Evolutionary conservation across 2,329 filamentous ascomycete genomes (phyloP), one percentile per base, ranked within the genome.

Genomic region (Hysterium pulicare): DNA sequence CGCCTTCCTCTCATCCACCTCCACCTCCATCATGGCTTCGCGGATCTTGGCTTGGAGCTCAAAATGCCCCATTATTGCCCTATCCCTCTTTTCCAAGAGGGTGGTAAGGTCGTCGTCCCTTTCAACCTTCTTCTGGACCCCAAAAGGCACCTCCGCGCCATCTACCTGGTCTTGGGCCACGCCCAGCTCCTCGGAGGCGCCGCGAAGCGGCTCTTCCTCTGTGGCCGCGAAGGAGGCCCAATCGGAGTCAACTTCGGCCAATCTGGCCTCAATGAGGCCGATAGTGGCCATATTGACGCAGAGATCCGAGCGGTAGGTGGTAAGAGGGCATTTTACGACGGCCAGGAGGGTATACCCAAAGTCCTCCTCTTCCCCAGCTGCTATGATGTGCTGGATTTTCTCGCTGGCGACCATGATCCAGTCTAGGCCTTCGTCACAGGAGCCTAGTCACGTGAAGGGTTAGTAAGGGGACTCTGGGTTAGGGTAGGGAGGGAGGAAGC

Each of bases 281-380:
- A 78, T 47, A n/a, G 61, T 61, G 47, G 68, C 71, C 36, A 78
- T 63, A 36, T 76, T 78, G 15, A 59, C 43, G 3, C 67, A 62
- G 45, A 77, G 44, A 59, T 72, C 51, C 15, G 61, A 50, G 21
- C 70, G 60, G 9, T 82, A 68, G 3, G 67, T 61, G 10, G 68
- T 55, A 2, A 86, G 64, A 0, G 87, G 83, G 44, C 84, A 85
- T 44, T 79, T 77, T 48, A 84, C 85, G 2, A 95, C 69, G 19
- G 87, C 83, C 37, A 95, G 74, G 28, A 95, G 78, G 49, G 81
- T 90, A 68, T 89, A 94, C n/a, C 83, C 78, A 22, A 87, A 76
- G 40, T 81, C 75, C 9, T 75, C 79, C 24, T 80, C 81, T 48
- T 80, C 78, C 49, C 84, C 82, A 46, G 80, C 75, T 7, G 74